These are phyloP conservation scores for Fereydounia khargensis DNA, from an alignment of 1,284 basidiomycete species.

Conservation along the genomic window DNA sequence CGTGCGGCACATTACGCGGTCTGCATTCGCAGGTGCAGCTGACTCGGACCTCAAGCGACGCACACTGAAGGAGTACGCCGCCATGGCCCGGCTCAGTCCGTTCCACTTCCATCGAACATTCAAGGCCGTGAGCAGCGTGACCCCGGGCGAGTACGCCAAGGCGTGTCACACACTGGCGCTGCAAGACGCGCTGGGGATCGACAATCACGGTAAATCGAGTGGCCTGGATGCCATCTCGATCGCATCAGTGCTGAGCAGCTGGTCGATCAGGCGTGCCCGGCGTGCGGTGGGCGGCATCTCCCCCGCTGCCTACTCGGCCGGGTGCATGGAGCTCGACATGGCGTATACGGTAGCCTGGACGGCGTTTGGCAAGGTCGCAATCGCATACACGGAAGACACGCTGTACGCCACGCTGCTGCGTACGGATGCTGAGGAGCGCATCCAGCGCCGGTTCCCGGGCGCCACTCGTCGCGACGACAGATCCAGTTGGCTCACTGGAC, in stretches of 20 bases:
- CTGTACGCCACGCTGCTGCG: slow-evolving; percentile 4
- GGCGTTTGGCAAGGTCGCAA: background rate
- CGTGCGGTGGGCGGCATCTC: slow-evolving; percentile 10
- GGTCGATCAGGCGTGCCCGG: slow-evolving; percentile 8
- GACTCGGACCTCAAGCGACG: slow-evolving; percentile 5
- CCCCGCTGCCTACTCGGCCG: slow-evolving; percentile 5
- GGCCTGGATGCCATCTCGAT: background rate
- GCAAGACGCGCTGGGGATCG: slow-evolving; percentile 11
- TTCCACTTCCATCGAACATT: slow-evolving; percentile 24
- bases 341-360: background rate
- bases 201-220: background rate
- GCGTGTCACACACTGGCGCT: slow-evolving; percentile 11
- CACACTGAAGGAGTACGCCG: slow-evolving; percentile 17
- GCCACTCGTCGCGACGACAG: background rate
- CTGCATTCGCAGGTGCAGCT: background rate
- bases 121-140: slow-evolving; percentile 10
- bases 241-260: slow-evolving; percentile 2
- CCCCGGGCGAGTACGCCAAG: slow-evolving; percentile 11
- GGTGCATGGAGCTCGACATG: slow-evolving; percentile 2
- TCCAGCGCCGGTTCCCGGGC: slow-evolving; percentile 3
- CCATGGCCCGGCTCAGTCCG: slow-evolving; percentile 6
- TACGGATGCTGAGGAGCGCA: slow-evolving; percentile 1
- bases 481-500: background rate
- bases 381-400: slow-evolving; percentile 1
- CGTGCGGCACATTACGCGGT: slow-evolving; percentile 14